A percentile compares a stretch with the other conserved stretches of the same genome.
Conservation (phyloP, 768 basidiomycete genomes). For the Termitomyces sp. region DNA sequence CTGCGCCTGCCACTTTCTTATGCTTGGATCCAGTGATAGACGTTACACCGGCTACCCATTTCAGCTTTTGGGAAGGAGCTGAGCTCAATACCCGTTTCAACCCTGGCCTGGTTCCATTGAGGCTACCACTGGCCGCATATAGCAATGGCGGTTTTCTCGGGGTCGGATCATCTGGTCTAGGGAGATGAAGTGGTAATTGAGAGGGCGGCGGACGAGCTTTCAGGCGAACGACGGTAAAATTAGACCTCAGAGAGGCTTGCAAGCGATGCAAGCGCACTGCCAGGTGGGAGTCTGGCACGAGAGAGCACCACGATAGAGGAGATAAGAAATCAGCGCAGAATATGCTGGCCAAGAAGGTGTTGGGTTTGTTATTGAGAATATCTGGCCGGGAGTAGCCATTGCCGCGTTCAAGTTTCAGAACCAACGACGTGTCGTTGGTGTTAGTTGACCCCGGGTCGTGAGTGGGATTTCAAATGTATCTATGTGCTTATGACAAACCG, state of each 20-base stretch:
- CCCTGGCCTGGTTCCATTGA: constrained; percentile 12
- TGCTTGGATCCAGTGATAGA: constrained; percentile 20
- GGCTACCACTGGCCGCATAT: constrained; percentile 16
- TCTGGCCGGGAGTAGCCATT: background rate
- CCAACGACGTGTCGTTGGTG: constrained; percentile 12
- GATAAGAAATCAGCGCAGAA: constrained; percentile 20
- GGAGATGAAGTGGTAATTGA: constrained; percentile 30
- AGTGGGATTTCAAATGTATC: too few species aligned
- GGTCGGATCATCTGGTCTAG: constrained; percentile 75
- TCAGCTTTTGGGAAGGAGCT: constrained; percentile 9
- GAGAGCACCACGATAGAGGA: constrained; percentile 72
- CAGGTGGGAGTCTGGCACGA: constrained; percentile 72
- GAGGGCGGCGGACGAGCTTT: constrained; percentile 28
- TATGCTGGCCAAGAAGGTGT: constrained; percentile 16
- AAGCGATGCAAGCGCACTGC: constrained; percentile 33
- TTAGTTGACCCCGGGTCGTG: background rate
- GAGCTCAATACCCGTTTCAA: constrained; percentile 27
- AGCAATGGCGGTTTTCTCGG: constrained; percentile 59
- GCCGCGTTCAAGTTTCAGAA: background rate
- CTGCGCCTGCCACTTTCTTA: constrained; percentile 22
- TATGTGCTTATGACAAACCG: too few species aligned
- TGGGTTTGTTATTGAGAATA: constrained; percentile 12
- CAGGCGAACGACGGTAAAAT: constrained; percentile 36
- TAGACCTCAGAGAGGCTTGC: background rate
- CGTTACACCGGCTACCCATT: constrained; percentile 8